Conservation (phyloP, 2,329 filamentous ascomycete genomes). For the Trichoderma pleuroti region DNA sequence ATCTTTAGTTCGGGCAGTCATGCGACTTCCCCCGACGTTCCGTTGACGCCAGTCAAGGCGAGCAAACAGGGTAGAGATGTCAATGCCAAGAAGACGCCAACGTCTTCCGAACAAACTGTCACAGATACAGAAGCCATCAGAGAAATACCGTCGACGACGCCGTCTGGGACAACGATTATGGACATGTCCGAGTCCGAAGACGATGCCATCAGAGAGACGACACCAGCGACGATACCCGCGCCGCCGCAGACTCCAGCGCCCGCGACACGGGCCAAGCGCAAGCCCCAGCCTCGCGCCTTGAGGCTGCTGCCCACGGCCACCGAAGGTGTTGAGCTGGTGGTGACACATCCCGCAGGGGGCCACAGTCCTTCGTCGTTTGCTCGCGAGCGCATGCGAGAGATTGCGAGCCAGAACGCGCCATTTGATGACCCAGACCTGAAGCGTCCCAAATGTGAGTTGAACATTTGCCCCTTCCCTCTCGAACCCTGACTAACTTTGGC, state of each 20-base stretch:
- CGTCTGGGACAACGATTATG: neutral
- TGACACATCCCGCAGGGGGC: constrained; percentile 31
- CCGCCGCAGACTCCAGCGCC: constrained; percentile 19
- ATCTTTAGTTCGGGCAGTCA: constrained; percentile 31
- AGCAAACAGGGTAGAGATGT: constrained; percentile 4
- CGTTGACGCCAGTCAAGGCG: constrained; percentile 27
- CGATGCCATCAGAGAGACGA: constrained; percentile 17
- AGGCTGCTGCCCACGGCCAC: constrained; percentile 38
- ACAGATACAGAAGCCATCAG: constrained; percentile 5
- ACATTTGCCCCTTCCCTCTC: neutral
- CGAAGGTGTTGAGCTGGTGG: constrained; percentile 32
- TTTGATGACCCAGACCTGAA: constrained; percentile 42
- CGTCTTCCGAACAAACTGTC: constrained; percentile 11
- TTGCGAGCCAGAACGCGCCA: constrained; percentile 41
- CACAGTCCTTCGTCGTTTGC: constrained; percentile 44
- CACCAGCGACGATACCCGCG: constrained; percentile 19
- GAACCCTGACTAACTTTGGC: neutral
- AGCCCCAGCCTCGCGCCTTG: constrained; percentile 30
- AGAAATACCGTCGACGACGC: neutral
- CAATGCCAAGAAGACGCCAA: neutral
- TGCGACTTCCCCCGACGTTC: constrained; percentile 24
- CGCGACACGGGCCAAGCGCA: constrained; percentile 26
- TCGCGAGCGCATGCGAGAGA: constrained; percentile 42
- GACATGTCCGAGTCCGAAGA: neutral
- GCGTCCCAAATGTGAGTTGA: constrained; percentile 39